phyloP scores from a whole-genome alignment of 1,139 yeast species.

The Yamadazyma buinensis region DNA sequence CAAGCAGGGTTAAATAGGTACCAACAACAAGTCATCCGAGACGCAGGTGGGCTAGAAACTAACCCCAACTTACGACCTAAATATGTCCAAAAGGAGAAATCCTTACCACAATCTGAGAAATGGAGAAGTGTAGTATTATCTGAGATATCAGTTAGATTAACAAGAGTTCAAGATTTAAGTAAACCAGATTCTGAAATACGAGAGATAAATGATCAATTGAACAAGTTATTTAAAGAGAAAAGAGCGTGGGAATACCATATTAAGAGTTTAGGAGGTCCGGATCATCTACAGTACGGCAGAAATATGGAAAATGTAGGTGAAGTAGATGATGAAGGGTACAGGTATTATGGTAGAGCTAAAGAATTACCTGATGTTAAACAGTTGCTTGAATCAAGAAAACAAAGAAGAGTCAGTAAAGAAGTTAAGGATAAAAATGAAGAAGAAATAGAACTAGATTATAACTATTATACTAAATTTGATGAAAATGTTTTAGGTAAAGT shows the following conservation, averaged over 20 bases:
- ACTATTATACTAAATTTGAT: constrained; percentile 26
- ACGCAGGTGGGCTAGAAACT: constrained; percentile 57
- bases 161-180: constrained; percentile 61
- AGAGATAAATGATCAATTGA: constrained; percentile 73
- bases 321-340: constrained; percentile 45
- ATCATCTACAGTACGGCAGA: constrained; percentile 36
- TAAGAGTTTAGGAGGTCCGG: constrained; percentile 66
- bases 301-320: constrained; percentile 25
- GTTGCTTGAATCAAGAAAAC: constrained; percentile 31
- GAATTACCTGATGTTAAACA: constrained; percentile 75
- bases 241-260: constrained; percentile 78
- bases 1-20: constrained; percentile 65
- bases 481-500: neutral
- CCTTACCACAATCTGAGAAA: constrained; percentile 66
- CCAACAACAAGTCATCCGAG: constrained; percentile 58
- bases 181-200: constrained; percentile 60
- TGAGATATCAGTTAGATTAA: constrained; percentile 61
- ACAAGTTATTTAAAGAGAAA: constrained; percentile 63
- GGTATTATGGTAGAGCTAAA: constrained; percentile 81
- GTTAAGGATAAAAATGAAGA: constrained; percentile 10
- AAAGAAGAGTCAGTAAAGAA: neutral
- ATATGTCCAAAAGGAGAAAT: constrained; percentile 49
- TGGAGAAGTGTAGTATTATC: constrained; percentile 65
- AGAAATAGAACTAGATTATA: constrained; percentile 14
- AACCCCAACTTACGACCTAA: constrained; percentile 62